These are phyloP conservation scores for Mytilinidion resinicola DNA, from an alignment of 495 filamentous ascomycete genomes.

Conservation along the genomic window DNA sequence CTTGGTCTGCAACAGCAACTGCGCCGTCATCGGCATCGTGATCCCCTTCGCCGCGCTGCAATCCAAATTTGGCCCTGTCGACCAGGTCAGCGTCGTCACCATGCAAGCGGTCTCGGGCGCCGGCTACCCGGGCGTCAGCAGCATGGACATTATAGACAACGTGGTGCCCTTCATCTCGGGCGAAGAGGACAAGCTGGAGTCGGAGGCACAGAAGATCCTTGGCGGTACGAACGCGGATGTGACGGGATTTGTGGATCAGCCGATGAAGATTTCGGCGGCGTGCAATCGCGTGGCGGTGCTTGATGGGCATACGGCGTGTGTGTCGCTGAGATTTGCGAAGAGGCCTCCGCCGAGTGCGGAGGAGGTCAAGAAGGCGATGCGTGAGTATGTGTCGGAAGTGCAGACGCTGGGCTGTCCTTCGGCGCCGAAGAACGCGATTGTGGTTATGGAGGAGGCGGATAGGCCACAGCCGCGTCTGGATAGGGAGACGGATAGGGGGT, in stretches of 20 bases:
- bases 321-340: slow-evolving; percentile 36
- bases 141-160: slow-evolving; percentile 45
- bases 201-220: slow-evolving; percentile 41
- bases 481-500: slow-evolving; percentile 40
- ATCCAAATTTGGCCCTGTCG: slow-evolving; percentile 37
- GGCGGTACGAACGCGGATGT: slow-evolving; percentile 34
- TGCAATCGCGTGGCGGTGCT: slow-evolving; percentile 42
- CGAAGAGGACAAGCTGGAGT: slow-evolving; percentile 42
- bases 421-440: slow-evolving; percentile 37
- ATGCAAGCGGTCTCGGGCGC: slow-evolving; percentile 42
- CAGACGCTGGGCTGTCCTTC: slow-evolving; percentile 39
- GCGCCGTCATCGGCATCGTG: slow-evolving; percentile 42
- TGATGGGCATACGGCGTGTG: slow-evolving; percentile 42
- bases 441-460: slow-evolving; percentile 42
- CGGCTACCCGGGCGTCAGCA: slow-evolving; percentile 41
- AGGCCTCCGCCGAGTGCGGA: slow-evolving; percentile 38
- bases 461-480: slow-evolving; percentile 41
- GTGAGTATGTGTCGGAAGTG: slow-evolving; percentile 39
- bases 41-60: slow-evolving; percentile 42
- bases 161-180: slow-evolving; percentile 41
- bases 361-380: slow-evolving; percentile 39
- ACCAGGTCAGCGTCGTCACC: slow-evolving; percentile 39
- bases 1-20: slow-evolving; percentile 44
- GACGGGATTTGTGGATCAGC: slow-evolving; percentile 35
- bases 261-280: slow-evolving; percentile 34